Base-by-base conservation (phyloP, 768 basidiomycete species). In the Leccinum ochraceum region DNA sequence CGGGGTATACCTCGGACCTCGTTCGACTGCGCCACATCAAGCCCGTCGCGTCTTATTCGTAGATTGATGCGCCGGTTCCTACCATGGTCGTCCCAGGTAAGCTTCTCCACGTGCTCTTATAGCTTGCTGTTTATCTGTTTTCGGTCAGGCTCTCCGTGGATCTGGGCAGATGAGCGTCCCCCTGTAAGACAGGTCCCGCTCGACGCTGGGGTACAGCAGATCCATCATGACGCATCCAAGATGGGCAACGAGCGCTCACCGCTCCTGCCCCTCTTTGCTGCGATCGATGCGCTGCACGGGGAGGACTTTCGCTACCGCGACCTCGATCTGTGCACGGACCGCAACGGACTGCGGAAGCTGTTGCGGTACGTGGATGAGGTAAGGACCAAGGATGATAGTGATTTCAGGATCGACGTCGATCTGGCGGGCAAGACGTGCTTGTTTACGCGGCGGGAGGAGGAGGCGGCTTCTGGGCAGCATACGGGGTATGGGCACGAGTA, bases 341-440 rank as follows among this genome's bases (percentile, higher is more conserved):
- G 90, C 30, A 90, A 89, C 65, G 78, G 77, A 26, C 74, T 90
- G 17, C 80, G 88, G 26, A 89, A 88, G 70, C 74, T 91, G 44
- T 66, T 85, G 22, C 77, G 84, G 26, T 88, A 84, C 86, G 57
- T 71, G 13, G 66, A 70, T n/a, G 22, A 55, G 14, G 55, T 20
- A 6, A 11, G 17, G 5, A 13, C 11, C 3, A 73, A 72, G 9
- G 81, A 53, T 11, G 22, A 83, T 7, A 1, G 28, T 32, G 9
- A 32, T 57, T 93, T 92, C 67, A 77, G 90, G 20, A 88, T 93
- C 63, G 88, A 93, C 59, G 61, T 85, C 6, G 84, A 92, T 68
- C 75, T 89, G 17, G 80, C 78, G 0, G 88, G 89, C 1, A 66
- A 66, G n/a, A 90, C 90, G 0, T 74, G 89, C 17, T 66, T 92